Evolutionary conservation across 2,329 filamentous ascomycete species (phyloP), one percentile per base, ranked within the genome.

Genomic region (Fusarium marasasianum): DNA sequence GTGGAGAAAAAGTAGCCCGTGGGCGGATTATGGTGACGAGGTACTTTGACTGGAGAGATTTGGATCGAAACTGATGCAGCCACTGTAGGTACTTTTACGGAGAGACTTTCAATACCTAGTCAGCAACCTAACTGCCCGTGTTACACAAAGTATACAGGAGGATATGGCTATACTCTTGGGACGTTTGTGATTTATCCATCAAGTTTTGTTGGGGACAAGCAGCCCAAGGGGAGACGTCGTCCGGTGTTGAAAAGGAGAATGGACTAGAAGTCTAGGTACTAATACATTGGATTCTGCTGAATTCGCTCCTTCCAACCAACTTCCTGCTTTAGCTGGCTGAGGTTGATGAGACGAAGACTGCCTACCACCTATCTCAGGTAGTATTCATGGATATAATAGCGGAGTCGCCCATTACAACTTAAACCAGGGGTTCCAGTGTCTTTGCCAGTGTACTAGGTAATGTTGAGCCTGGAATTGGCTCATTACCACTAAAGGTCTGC

Each of bases 1-100:
- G 64, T 69, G 66, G 66, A 41, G 43, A 43, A 56, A 72, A 4
- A 37, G 73, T 75, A 75, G 41, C 54, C 63, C 41, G 50, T 31
- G 41, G 35, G 66, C 66, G 31, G 57, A 66, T 29, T 57, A 47
- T 26, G 47, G 63, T 72, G 60, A 24, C 37, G 37, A 55, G 63
- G 63, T 76, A 75, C 73, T 62, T 58, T 47, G 24, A 26, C 45
- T 43, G 11, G 56, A 58, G 51, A 44, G 51, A 62, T 62, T 72
- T 62, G 70, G 40, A 48, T 67, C 63, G 68, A 71, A 29, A 50
- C 43, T 50, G 54, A 31, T 55, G 48, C 47, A 59, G 55, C 63
- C 22, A 53, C 48, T 69, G 66, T 54, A 18, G 8, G 35, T 37
- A 53, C 56, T 69, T 56, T 65, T 61, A 44, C 31, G 53, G 54